phyloP scores from a whole-genome alignment of 805 yeast genomes.

The Myxozyma lipomycoides region DNA sequence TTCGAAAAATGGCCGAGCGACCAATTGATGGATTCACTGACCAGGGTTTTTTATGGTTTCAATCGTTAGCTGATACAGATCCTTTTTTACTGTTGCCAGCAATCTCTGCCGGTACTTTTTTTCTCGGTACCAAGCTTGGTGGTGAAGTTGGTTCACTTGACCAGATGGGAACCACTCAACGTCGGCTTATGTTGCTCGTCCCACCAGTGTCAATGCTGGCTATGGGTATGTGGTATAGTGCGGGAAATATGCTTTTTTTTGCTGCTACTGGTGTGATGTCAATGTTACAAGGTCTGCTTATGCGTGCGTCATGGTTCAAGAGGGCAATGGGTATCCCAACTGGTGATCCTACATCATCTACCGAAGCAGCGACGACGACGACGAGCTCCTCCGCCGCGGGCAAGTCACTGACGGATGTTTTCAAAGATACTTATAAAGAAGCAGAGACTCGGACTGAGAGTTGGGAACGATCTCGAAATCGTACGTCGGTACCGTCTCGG shows the following conservation, averaged over 20 bases:
- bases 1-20: slow-evolving; percentile 73
- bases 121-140: slow-evolving; percentile 73
- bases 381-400: slow-evolving; percentile 1
- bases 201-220: slow-evolving; percentile 19
- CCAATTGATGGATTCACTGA: slow-evolving; percentile 79
- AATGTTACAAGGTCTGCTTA: slow-evolving; percentile 10
- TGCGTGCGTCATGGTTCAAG: slow-evolving; percentile 10
- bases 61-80: slow-evolving; percentile 74
- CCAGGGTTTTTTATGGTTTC: slow-evolving; percentile 84
- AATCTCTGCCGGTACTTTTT: slow-evolving; percentile 73
- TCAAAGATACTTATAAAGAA: slow-evolving; percentile 14
- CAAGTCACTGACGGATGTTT: slow-evolving; percentile 10
- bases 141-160: slow-evolving; percentile 81
- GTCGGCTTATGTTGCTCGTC: slow-evolving; percentile 48
- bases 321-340: slow-evolving; percentile 11
- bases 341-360: too few species aligned
- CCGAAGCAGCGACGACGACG: slow-evolving; percentile 5
- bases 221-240: slow-evolving; percentile 20
- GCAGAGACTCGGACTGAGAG: slow-evolving; percentile 15
- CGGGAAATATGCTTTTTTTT: slow-evolving; percentile 24
- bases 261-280: slow-evolving; percentile 20
- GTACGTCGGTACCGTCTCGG: background rate
- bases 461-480: background rate
- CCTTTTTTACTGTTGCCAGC: slow-evolving; percentile 87
- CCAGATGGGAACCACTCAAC: slow-evolving; percentile 60